Evolutionary conservation across 257 asterid genomes (phyloP), one percentile per base, ranked within the genome.

Genomic region (Rubia yunnanensis): DNA sequence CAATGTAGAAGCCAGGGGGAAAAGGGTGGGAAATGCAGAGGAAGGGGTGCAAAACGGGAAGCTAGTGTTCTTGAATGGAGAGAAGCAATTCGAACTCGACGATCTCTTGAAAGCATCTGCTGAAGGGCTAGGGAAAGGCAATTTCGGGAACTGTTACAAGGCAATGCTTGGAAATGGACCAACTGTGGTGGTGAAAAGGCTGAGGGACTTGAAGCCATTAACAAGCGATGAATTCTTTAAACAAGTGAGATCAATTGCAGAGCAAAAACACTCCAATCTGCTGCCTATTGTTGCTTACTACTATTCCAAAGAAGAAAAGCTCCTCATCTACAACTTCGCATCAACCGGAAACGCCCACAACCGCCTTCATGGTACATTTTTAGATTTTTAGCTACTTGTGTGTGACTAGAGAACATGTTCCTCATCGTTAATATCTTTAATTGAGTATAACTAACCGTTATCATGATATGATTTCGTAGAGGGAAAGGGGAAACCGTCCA

Each of bases 101-200:
- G 91, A 89, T 69, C 78, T 89, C 53, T 63, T 89, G 48, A 82
- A 77, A 63, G 91, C 96, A 3, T 85, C 95, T 2, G 95, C 96
- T 0, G 95, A 87, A 65, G 95, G 95, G 18, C 72, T 89, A 26
- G 94, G 95, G 0, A 75, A 74, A 36, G 96, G 94, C 4, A 87
- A 77, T 59, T 87, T 89, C 60, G 96, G 95, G 6, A 85, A 82
- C 61, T 89, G 94, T 67, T 89, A 89, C 27, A 89, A 78, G 77
- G 86, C 94, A 13, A 46, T 78, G 82, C 62, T 85, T 50, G 94
- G 76, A 18, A 48, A 59, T 7, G 91, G 91, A 38, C 71, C 56
- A 9, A 85, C 58, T 9, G 83, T 89, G 38, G 96, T 86, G 7
- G 96, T 89, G 60, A 87, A 89, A 60, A 65, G 95, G 50, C 70